Evolutionary conservation across 768 basidiomycete genomes (phyloP).

Genomic region (Rhodotorula graminis): DNA sequence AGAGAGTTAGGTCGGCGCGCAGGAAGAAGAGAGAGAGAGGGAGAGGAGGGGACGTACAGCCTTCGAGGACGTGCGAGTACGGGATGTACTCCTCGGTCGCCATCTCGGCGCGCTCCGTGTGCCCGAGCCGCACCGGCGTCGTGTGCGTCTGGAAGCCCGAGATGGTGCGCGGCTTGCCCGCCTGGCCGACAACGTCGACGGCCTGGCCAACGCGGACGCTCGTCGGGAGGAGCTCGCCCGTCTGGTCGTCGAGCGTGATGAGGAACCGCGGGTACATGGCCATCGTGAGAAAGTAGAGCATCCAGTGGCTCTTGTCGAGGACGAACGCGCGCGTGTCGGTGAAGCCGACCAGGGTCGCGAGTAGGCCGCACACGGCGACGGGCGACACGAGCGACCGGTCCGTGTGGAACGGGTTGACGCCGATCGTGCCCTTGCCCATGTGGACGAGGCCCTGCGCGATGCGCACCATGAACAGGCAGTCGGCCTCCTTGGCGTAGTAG

Average conservation of each 20-base stretch:
- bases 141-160: conserved; percentile 98
- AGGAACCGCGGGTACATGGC: conserved; percentile 99
- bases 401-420: conserved; percentile 91
- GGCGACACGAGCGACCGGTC: conserved; percentile 86
- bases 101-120: conserved; percentile 88
- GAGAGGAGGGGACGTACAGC: conserved; percentile 48
- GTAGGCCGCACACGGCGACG: conserved; percentile 78
- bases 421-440: conserved; percentile 98
- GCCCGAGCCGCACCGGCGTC: conserved; percentile 90
- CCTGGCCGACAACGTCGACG: conserved; percentile 94
- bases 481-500: conserved; percentile 97
- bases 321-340: conserved; percentile 89
- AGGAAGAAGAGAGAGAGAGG: background rate
- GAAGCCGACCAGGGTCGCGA: conserved; percentile 84
- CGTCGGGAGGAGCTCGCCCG: conserved; percentile 69
- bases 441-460: conserved; percentile 93
- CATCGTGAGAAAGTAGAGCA: conserved; percentile 90
- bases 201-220: conserved; percentile 95
- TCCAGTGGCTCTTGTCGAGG: conserved; percentile 95
- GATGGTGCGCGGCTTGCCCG: conserved; percentile 92
- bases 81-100: conserved; percentile 96
- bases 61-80: conserved; percentile 82
- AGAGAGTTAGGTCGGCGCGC: background rate
- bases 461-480: conserved; percentile 92
- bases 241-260: conserved; percentile 90